Evolutionary conservation across 1,284 basidiomycete species (phyloP).

Genomic region (Grifola frondosa): DNA sequence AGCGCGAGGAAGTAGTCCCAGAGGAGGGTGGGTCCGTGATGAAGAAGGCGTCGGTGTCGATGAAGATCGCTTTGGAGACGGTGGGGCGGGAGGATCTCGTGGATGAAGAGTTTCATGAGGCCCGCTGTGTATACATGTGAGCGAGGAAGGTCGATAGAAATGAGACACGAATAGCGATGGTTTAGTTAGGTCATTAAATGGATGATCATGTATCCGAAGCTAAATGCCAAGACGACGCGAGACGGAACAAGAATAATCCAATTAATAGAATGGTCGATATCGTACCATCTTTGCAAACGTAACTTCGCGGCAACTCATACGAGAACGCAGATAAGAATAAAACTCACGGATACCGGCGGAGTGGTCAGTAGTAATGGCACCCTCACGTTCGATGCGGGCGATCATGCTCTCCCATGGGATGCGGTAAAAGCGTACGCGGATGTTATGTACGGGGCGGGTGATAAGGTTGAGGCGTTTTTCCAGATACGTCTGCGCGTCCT

Average conservation of each 20-base stretch:
- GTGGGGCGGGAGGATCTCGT: constrained; percentile 40
- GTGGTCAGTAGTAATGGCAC: constrained; percentile 44
- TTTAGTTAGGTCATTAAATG: no score
- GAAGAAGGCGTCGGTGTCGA: constrained; percentile 52
- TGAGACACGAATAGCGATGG: neutral
- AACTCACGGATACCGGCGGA: constrained; percentile 47
- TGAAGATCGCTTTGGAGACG: constrained; percentile 44
- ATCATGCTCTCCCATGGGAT: constrained; percentile 40
- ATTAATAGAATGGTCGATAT: no score
- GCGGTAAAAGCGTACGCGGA: constrained; percentile 42
- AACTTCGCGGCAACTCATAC: no score
- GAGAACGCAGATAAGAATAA: no score
- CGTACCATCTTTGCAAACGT: no score
- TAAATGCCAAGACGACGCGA: no score
- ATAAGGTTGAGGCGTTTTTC: constrained; percentile 38
- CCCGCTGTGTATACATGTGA: constrained; percentile 32
- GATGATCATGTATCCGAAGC: no score
- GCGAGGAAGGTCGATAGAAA: constrained; percentile 3
- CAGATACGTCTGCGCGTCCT: constrained; percentile 37
- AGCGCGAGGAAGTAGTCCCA: no score
- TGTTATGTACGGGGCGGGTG: constrained; percentile 34
- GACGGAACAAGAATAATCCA: no score
- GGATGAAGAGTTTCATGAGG: constrained; percentile 48
- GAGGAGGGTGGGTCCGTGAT: constrained; percentile 44
- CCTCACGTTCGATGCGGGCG: constrained; percentile 45